Base-by-base conservation (phyloP, 2,329 filamentous ascomycete species). In the Fusarium virguliforme region DNA sequence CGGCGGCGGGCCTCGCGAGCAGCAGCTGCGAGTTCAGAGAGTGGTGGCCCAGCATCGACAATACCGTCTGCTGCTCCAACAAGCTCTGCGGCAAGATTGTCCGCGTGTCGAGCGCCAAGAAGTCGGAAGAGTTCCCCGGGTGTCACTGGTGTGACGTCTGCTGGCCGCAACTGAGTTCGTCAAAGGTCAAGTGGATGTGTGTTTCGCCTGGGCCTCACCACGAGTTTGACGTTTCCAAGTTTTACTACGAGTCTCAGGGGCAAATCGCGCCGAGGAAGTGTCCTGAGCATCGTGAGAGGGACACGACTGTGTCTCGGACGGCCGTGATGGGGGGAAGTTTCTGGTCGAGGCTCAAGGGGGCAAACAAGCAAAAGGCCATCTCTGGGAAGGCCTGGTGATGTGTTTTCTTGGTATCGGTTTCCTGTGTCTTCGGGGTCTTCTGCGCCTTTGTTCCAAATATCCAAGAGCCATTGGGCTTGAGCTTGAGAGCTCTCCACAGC, bases 51-150 rank as follows among this genome's bases (percentile, higher is more conserved):
- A 67, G 53, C 40, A 72, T 78, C 24, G 74, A 73, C 37, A 71
- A 71, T 24, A 76, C 73, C 0, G 76, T 80, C 0, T 82, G 77
- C 62, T 83, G 81, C 56, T 79, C 81, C 7, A 83, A 82, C 71
- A 83, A 82, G 62, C 75, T 83, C 22, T 83, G 81, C 64, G 69
- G 79, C 10, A 73, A 70, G 53, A 82, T 82, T 38, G 56, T 83
- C 4, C 70, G 65, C 28, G 57, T 74, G 0, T 59, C 71, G 12
- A 73, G 54, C 8, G 74, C 74, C 1, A 60, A 73, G 0, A 72
- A 67, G 26, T 77, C 68, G 3, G 64, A 70, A 1, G 65, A 74
- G 37, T 76, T 69, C 35, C 74, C 76, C 0, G 75, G 75, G 0
- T 74, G 74, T 30, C 70, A 72, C 48, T 81, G 80, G 80, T 81